These are phyloP conservation scores for Phytophthora melonis DNA, from an alignment of 352 stramenopile genomes.

Conservation along the genomic window DNA sequence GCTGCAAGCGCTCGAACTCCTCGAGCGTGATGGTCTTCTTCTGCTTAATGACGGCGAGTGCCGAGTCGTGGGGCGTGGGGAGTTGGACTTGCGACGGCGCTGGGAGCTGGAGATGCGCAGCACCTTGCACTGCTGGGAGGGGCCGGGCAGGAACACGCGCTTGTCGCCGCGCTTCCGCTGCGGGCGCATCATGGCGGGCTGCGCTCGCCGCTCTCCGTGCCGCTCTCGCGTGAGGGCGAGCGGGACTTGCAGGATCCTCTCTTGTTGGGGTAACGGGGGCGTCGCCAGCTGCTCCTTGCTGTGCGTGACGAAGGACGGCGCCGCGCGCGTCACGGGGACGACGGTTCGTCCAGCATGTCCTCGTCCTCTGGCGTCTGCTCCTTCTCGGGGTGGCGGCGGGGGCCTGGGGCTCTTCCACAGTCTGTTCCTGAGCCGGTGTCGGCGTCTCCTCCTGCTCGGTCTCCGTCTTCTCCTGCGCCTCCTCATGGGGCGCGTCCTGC, in stretches of 20 bases:
- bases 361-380: conserved; percentile 31
- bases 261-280: conserved; percentile 22
- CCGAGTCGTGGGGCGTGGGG: conserved; percentile 57
- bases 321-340: conserved; percentile 25
- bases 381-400: conserved; percentile 23
- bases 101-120: conserved; percentile 46
- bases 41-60: conserved; percentile 72
- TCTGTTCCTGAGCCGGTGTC: conserved; percentile 1
- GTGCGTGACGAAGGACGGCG: conserved; percentile 23
- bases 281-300: conserved; percentile 25
- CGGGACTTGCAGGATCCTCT: conserved; percentile 21
- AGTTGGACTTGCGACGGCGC: conserved; percentile 39
- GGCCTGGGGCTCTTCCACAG: conserved; percentile 16
- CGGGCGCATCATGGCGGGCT: conserved; percentile 42
- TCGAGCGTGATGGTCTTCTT: conserved; percentile 82
- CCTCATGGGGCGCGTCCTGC: conserved; percentile 20
- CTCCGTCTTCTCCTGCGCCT: conserved; percentile 4
- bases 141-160: conserved; percentile 51
- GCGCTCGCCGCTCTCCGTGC: conserved; percentile 34
- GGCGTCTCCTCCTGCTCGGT: not conserved
- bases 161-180: conserved; percentile 55
- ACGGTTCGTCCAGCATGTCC: conserved; percentile 19
- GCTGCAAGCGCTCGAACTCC: conserved; percentile 77
- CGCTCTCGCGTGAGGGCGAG: conserved; percentile 41
- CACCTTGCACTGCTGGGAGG: conserved; percentile 60